Evolutionary conservation across 106 monocot species (phyloP).

Genomic region (Posidonia australis): DNA sequence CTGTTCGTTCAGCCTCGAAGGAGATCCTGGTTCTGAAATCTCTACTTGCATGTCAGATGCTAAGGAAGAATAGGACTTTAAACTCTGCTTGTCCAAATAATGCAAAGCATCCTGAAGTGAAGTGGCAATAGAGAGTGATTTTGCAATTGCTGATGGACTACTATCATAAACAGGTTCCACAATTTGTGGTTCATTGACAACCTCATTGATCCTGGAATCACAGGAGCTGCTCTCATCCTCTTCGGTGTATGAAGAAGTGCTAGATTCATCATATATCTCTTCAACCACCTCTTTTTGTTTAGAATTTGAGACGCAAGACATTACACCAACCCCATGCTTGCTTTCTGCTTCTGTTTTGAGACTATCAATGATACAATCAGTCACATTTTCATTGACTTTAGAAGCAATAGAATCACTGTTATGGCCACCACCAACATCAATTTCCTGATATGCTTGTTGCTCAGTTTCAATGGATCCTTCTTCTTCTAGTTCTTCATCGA

Average conservation of each 20-base stretch:
- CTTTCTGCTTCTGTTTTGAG: neutral
- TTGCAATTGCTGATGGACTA: constrained; percentile 50
- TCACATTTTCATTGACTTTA: constrained; percentile 1
- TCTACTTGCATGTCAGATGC: constrained; percentile 17
- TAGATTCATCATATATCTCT: constrained; percentile 5
- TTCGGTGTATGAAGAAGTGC: constrained; percentile 28
- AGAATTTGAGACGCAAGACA: neutral
- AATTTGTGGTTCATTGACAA: constrained; percentile 19
- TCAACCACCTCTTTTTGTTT: constrained; percentile 1
- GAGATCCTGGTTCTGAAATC: constrained; percentile 11
- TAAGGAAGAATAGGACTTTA: constrained; percentile 16
- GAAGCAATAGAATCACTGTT: neutral
- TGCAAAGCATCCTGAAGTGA: constrained; percentile 22
- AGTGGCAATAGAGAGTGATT: constrained; percentile 16
- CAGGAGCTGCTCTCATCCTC: constrained; percentile 8
- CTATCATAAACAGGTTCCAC: constrained; percentile 63
- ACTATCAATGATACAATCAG: neutral
- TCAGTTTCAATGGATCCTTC: constrained; percentile 6
- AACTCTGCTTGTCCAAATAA: constrained; percentile 2
- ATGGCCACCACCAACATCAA: neutral
- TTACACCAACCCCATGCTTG: constrained; percentile 1
- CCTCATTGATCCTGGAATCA: constrained; percentile 6
- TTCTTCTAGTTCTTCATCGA: constrained; percentile 13
- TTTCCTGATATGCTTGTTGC: neutral
- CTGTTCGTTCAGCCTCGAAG: constrained; percentile 2